Evolutionary conservation across 2,329 filamentous ascomycete species (phyloP).

Genomic region (Incumbomyces delicatus): DNA sequence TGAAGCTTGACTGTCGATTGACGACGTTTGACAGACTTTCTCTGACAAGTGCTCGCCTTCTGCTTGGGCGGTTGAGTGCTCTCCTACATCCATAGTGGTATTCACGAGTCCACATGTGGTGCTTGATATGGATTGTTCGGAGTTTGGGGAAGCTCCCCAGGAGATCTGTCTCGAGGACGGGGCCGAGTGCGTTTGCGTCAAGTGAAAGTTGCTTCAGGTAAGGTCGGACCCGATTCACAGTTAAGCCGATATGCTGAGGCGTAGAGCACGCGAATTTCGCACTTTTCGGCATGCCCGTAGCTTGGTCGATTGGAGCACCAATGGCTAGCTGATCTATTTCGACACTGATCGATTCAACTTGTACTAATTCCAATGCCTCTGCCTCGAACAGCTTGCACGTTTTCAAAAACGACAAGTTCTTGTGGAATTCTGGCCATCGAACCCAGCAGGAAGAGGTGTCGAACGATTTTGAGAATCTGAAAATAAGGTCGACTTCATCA

Average conservation of each 20-base stretch:
- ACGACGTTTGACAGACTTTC: background rate
- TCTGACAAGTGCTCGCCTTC: background rate
- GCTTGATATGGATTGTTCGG: background rate
- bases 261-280: background rate
- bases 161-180: background rate
- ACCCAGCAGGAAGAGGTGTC: constrained; percentile 1
- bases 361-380: constrained; percentile 1
- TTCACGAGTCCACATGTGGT: constrained; percentile 1
- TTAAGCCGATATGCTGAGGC: background rate
- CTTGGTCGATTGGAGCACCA: background rate
- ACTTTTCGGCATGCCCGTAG: background rate
- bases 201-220: background rate
- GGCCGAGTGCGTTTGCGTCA: constrained; percentile 1
- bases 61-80: background rate
- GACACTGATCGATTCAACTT: background rate
- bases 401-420: constrained; percentile 5
- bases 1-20: background rate
- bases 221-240: background rate
- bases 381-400: constrained; percentile 3
- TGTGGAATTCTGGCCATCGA: constrained; percentile 2
- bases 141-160: constrained; percentile 3
- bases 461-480: constrained; percentile 3
- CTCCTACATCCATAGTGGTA: background rate
- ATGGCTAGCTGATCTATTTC: background rate
- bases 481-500: constrained; percentile 2